Percentiles rank a stretch among this genome's conserved stretches.
Conservation (phyloP, 441 rosid genomes). For the Euphorbia corollata region DNA sequence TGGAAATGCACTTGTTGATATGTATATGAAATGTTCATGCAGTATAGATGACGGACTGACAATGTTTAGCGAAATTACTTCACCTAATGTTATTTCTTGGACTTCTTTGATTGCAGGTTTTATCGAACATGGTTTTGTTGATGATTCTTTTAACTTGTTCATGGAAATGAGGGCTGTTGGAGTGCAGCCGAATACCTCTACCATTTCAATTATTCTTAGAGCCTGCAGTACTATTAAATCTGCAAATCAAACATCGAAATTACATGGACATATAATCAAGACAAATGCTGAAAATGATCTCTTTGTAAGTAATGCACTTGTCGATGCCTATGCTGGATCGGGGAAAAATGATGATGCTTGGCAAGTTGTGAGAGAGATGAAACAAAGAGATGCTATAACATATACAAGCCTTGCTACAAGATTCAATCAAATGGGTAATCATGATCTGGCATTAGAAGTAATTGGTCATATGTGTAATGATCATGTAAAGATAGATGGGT, state of each 20-base stretch:
- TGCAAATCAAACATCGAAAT: constrained; percentile 26
- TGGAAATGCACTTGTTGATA: constrained; percentile 79
- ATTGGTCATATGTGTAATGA: constrained; percentile 34
- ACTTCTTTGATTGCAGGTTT: constrained; percentile 57
- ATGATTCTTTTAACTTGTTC: constrained; percentile 33
- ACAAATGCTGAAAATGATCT: constrained; percentile 25
- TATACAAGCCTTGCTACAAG: constrained; percentile 60
- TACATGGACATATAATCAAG: constrained; percentile 48
- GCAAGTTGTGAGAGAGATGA: constrained; percentile 36
- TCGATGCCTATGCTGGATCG: constrained; percentile 52
- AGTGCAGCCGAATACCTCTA: constrained; percentile 42
- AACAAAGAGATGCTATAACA: constrained; percentile 40
- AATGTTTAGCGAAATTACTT: constrained; percentile 37
- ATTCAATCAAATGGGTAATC: constrained; percentile 46
- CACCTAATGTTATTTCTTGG: constrained; percentile 61
- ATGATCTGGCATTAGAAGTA: constrained; percentile 38
- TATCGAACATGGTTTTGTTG: constrained; percentile 35
- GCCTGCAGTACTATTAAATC: constrained; percentile 33
- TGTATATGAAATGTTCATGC: constrained; percentile 71
- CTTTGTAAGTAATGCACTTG: constrained; percentile 50
- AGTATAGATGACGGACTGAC: constrained; percentile 38
- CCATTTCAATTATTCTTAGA: constrained; percentile 42
- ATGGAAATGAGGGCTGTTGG: constrained; percentile 44
- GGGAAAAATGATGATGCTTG: constrained; percentile 39
- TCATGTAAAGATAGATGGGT: constrained; percentile 42